A percentile compares a stretch with the other conserved stretches of the same genome.
phyloP scores from a whole-genome alignment of 495 filamentous ascomycete genomes.

The Neurospora terricola region DNA sequence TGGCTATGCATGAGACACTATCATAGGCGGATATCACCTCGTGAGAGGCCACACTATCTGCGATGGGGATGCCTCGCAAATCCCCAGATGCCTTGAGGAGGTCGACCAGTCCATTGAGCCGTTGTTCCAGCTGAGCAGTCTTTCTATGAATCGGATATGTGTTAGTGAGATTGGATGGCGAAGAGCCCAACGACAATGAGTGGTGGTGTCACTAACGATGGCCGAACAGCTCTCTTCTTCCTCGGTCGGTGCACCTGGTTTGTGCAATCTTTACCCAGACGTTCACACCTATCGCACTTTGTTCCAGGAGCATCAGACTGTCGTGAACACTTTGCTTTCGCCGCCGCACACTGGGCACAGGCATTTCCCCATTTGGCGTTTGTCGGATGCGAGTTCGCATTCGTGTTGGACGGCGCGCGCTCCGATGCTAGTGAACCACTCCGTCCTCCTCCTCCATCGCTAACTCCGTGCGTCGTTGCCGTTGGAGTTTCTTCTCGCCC shows the following conservation, averaged over 20 bases:
- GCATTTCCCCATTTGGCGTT: slow-evolving; percentile 2
- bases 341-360: slow-evolving; percentile 1
- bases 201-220: slow-evolving; percentile 19
- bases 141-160: slow-evolving; percentile 7
- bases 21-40: not conserved
- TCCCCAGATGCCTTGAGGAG: slow-evolving; percentile 19
- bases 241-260: slow-evolving; percentile 14
- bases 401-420: not conserved
- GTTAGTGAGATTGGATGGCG: not conserved
- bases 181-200: too few species aligned
- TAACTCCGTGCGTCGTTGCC: not conserved
- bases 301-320: not conserved
- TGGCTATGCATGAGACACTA: not conserved
- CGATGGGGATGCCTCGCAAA: not conserved
- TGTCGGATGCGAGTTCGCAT: not conserved
- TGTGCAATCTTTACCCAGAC: not conserved
- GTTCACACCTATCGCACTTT: not conserved
- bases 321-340: slow-evolving; percentile 1
- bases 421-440: not conserved
- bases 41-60: not conserved
- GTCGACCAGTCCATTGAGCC: slow-evolving; percentile 22
- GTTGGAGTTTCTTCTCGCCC: not conserved
- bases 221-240: slow-evolving; percentile 26
- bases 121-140: slow-evolving; percentile 24
- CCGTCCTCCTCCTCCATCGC: not conserved